Evolutionary conservation across 2,329 filamentous ascomycete genomes (phyloP).

Genomic region (Fusarium xylarioides): DNA sequence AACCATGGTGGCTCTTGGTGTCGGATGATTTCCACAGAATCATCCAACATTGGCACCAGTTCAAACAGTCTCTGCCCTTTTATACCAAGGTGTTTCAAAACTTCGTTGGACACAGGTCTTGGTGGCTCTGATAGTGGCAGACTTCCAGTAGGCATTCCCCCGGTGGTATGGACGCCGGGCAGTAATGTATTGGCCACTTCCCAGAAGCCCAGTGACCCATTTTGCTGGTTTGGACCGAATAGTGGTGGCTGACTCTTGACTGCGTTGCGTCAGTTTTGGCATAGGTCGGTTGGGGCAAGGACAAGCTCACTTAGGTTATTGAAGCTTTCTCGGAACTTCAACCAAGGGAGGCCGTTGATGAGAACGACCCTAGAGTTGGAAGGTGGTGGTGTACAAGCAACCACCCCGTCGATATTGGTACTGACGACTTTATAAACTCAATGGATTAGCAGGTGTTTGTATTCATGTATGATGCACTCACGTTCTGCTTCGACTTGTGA

Average conservation of each 20-base stretch:
- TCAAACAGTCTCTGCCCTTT: accelerated
- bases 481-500: accelerated
- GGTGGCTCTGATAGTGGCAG: accelerated
- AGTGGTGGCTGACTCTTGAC: neutral
- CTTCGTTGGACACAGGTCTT: accelerated
- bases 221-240: accelerated
- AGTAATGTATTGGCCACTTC: accelerated
- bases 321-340: neutral
- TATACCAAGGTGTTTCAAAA: accelerated
- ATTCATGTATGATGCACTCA: accelerated
- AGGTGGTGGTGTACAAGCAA: neutral
- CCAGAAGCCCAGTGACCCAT: accelerated
- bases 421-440: accelerated
- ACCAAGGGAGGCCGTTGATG: neutral
- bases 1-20: neutral
- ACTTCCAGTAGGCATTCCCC: accelerated
- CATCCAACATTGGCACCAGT: accelerated
- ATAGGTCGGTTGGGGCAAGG: accelerated
- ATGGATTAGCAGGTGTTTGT: neutral
- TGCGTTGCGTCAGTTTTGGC: accelerated
- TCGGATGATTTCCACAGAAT: accelerated
- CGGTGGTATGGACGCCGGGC: accelerated
- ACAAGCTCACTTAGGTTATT: accelerated
- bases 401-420: accelerated
- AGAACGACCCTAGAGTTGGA: accelerated